Evolutionary conservation across 441 rosid species (phyloP).

Genomic region (Populus hybrid): DNA sequence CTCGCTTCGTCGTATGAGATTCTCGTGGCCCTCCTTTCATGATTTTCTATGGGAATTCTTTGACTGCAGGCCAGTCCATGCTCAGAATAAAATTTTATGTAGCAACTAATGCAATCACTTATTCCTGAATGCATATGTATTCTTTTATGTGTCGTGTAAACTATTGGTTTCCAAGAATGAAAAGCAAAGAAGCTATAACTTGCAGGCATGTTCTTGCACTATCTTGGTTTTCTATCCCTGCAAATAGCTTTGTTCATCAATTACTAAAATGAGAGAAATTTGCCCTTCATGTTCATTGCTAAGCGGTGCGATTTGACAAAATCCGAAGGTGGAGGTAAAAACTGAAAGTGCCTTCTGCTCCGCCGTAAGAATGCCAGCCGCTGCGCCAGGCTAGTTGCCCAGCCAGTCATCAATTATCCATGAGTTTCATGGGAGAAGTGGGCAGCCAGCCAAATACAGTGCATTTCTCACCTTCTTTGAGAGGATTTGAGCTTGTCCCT

Average conservation of each 20-base stretch:
- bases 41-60: slow-evolving; percentile 15
- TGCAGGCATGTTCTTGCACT: not conserved
- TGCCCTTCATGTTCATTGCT: not conserved
- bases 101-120: not conserved
- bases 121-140: not conserved
- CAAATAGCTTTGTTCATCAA: not conserved
- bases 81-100: not conserved
- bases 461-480: not conserved
- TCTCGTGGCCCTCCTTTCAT: not conserved
- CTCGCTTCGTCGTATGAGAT: not conserved
- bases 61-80: slow-evolving; percentile 14
- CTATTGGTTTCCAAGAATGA: not conserved
- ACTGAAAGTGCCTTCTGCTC: not conserved
- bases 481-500: not conserved
- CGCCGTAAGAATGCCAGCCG: not conserved
- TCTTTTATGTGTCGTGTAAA: not conserved
- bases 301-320: not conserved
- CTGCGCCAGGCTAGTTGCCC: not conserved
- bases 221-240: not conserved
- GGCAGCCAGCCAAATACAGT: not conserved
- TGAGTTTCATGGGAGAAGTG: not conserved
- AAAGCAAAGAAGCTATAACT: not conserved
- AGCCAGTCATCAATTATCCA: not conserved
- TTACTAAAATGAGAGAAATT: too few species aligned
- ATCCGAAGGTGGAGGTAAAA: not conserved